Conservation (phyloP, 345 rosid genomes). For the Salix caprea region DNA sequence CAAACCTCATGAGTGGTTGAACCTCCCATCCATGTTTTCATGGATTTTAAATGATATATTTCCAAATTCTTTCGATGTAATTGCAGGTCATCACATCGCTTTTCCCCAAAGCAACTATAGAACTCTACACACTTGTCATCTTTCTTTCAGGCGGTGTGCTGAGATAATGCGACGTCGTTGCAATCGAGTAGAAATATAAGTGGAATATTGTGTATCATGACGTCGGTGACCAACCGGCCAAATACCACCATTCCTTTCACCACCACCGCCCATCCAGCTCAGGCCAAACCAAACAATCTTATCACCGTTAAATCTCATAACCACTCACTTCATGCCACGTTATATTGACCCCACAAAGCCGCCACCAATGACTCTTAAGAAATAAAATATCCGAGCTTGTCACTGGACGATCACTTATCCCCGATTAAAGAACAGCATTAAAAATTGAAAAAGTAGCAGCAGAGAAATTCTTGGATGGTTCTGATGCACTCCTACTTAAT, state of each 20-base stretch:
- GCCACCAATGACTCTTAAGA: not conserved
- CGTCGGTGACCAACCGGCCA: slow-evolving; percentile 19
- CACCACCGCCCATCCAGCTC: slow-evolving; percentile 32
- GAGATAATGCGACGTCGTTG: not conserved
- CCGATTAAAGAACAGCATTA: not conserved
- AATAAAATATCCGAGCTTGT: not conserved
- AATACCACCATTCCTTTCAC: not conserved
- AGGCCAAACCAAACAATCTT: slow-evolving; percentile 15
- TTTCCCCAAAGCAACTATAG: too few species aligned
- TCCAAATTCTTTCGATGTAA: not conserved
- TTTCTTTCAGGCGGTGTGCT: not conserved
- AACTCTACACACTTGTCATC: not conserved
- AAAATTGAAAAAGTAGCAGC: too few species aligned
- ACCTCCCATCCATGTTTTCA: too few species aligned
- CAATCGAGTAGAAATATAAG: not conserved
- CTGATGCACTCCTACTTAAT: too few species aligned
- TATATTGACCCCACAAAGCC: not conserved
- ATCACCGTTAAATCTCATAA: slow-evolving; percentile 11
- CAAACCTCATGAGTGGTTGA: not conserved
- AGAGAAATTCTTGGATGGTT: too few species aligned
- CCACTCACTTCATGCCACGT: slow-evolving; percentile 26
- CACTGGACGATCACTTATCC: not conserved
- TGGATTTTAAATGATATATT: too few species aligned
- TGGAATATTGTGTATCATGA: not conserved
- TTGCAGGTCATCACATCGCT: too few species aligned